Base-by-base conservation (phyloP, 2,329 filamentous ascomycete genomes). In the Fusarium pininemorale region DNA sequence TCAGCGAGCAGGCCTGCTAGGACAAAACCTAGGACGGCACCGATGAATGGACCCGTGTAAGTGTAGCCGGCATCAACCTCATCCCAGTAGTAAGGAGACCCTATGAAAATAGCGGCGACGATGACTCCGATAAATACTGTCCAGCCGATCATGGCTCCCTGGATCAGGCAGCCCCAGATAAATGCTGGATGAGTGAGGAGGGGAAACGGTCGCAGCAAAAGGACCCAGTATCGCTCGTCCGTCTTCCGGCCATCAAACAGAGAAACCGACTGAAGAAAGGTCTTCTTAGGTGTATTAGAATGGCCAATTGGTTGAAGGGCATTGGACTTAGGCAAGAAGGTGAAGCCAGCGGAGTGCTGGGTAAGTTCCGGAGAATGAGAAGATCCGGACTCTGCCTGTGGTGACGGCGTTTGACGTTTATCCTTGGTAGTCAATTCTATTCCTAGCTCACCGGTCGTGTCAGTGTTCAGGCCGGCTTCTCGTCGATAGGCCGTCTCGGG, bases 111-210 rank as follows among this genome's bases (percentile, higher is more conserved):
- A 67, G 92, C 90, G n/a, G 92, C 93, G 51, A 97, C 85, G 74
- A 96, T 90, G 69, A 96, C 92, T 64, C 94, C 93, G 74, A 97
- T 96, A 79, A 98, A 94, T 22, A 98, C 94, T 3, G 95, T 97
- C 95, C 96, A 98, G 73, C 95, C 96, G 78, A 98, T 98, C 79
- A 98, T 90, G 9, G 93, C 90, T 22, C 95, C 95, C 86, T 98
- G 95, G 56, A 95, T 94, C 7, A 98, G 86, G 77, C 86, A 87
- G 30, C 86, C 87, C 93, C 94, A 98, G 45, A 97, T 82, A 75
- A 98, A 94, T 13, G 93, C 94, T 0, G 95, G 95, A 80, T 98
- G 95, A 12, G 93, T 81, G 76, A 97, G 92, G 2, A 98, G 88
- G 0, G 94, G 94, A 60, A 98, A 91, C 0, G 95, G 96, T 6